A percentile compares a stretch with the other conserved stretches of the same genome.
phyloP scores from a whole-genome alignment of 306 rosid species.

The Lupinus albus region DNA sequence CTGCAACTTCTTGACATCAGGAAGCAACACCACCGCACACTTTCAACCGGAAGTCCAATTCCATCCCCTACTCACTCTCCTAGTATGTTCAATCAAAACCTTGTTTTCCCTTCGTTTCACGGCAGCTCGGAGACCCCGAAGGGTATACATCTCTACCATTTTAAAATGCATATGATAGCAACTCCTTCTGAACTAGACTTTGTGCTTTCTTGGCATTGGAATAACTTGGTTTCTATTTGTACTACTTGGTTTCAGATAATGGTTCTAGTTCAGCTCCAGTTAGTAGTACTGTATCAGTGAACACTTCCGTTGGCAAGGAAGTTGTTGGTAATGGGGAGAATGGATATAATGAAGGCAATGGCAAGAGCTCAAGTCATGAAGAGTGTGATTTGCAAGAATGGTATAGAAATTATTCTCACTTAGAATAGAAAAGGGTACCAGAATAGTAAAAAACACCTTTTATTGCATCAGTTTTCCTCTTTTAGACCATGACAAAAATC shows the following conservation, averaged over 20 bases:
- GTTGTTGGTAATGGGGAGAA: constrained; percentile 41
- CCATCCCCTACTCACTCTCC: constrained; percentile 83
- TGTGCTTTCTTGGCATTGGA: background rate
- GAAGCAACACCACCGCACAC: constrained; percentile 74
- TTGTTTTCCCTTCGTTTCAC: constrained; percentile 56
- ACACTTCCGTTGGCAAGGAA: constrained; percentile 48
- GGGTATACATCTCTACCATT: constrained; percentile 44
- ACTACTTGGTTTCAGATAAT: constrained; percentile 53
- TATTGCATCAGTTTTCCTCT: constrained; percentile 41
- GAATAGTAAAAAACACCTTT: constrained; percentile 38
- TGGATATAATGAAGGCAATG: constrained; percentile 44
- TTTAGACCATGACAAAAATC: constrained; percentile 42
- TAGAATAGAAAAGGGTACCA: constrained; percentile 38
- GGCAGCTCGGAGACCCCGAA: constrained; percentile 53
- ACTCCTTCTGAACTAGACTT: constrained; percentile 3
- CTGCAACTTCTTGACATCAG: constrained; percentile 90
- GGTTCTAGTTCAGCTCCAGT: constrained; percentile 45
- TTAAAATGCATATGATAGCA: background rate
- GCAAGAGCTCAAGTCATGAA: constrained; percentile 57
- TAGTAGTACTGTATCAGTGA: constrained; percentile 29
- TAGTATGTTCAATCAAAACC: constrained; percentile 54
- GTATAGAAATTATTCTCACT: constrained; percentile 46
- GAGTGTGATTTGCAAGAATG: constrained; percentile 69
- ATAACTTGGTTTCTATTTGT: constrained; percentile 28
- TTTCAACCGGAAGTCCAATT: constrained; percentile 69